phyloP scores from a whole-genome alignment of 176 grass and related monocot genomes.

The Ananas comosus region DNA sequence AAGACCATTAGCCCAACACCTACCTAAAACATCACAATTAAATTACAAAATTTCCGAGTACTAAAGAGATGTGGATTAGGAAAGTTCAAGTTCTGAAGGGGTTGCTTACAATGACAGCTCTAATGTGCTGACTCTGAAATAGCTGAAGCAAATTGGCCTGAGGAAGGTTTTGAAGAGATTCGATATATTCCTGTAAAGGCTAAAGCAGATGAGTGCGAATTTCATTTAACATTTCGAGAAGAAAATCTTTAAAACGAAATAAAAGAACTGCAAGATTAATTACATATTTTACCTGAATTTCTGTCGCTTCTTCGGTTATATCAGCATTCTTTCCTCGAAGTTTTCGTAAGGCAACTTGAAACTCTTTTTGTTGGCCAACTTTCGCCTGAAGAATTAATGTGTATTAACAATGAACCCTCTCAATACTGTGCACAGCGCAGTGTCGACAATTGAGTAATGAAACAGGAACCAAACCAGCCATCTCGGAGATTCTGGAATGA shows the following conservation, averaged over 20 bases:
- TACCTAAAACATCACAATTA: conserved; percentile 25
- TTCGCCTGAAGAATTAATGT: conserved; percentile 40
- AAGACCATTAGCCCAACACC: conserved; percentile 57
- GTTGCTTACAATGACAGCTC: conserved; percentile 53
- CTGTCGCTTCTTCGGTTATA: conserved; percentile 40
- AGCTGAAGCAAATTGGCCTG: conserved; percentile 39
- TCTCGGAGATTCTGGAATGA: conserved; percentile 80
- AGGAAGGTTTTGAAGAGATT: conserved; percentile 39
- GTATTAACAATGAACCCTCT: not conserved
- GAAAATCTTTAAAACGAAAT: not conserved
- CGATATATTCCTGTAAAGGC: conserved; percentile 60
- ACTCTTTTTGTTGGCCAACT: conserved; percentile 47
- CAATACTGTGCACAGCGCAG: not conserved
- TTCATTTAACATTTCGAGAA: not conserved
- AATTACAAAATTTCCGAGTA: not conserved
- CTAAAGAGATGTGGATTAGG: not conserved
- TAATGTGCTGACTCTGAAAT: conserved; percentile 50
- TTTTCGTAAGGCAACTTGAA: conserved; percentile 43
- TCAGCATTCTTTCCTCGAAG: conserved; percentile 44
- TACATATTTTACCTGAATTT: conserved; percentile 48
- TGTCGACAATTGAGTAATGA: not conserved
- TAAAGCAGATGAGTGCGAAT: conserved; percentile 5
- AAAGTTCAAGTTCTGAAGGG: conserved; percentile 1
- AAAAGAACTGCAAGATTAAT: conserved; percentile 6
- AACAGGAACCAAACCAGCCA: conserved; percentile 45